Base-by-base conservation (phyloP, 2,329 filamentous ascomycete species). In the Didymella glomerata region DNA sequence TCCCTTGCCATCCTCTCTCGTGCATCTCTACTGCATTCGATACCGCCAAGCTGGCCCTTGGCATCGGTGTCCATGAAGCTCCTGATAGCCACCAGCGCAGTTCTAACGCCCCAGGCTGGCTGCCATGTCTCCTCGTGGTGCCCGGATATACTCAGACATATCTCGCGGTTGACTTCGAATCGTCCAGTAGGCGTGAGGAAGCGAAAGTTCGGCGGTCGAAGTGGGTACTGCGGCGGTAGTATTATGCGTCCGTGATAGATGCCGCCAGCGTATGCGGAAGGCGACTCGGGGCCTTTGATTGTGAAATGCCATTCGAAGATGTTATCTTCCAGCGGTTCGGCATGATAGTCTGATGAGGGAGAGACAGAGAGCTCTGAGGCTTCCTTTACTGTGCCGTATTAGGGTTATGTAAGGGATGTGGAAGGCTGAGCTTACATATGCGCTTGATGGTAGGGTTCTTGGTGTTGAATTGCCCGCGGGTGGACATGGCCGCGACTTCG, bases 221-320 rank as follows among this genome's bases (percentile, higher is more conserved):
- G 86, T 0, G 95, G 95, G 78, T 99, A 99, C 1, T 90, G 87
- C 0, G 93, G 86, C 1, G 95, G 95, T 1, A 99, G 87, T 38
- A 93, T 86, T 76, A 99, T 98, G 72, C 94, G 92, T 57, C 95
- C 95, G 79, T 99, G 95, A 81, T 98, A 99, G 71, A 97, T 86
- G 47, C 95, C 95, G 30, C 84, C 81, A 44, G 87, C 86, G 79
- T 93, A 97, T 36, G 89, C 86, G 0, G 92, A 93, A 18, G 85
- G 85, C 30, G 86, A 83, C 0, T 94, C 94, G 0, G 94, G 93
- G 0, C 95, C 95, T 50, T 90, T 88, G n/a, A 99, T 84, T 0
- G 95, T 99, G 80, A 98, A 99, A 82, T 99, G 95, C 95, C 95
- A 99, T 79, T 98, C 93, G 80, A 97, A 97, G 53, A 99, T 88